phyloP scores from a whole-genome alignment of 805 yeast species.

The Suhomyces prunicola region DNA sequence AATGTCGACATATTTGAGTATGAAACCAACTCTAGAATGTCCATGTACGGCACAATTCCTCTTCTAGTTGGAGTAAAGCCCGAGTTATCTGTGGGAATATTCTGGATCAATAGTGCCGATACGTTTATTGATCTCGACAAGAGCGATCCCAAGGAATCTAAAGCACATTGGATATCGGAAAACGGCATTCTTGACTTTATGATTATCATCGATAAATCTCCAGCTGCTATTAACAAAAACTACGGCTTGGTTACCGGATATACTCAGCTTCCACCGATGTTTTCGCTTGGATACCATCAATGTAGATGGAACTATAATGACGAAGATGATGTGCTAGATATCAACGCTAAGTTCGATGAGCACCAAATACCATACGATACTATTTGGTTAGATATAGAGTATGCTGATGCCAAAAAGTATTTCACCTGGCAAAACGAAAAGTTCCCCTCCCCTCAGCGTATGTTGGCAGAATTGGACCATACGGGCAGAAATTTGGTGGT shows the following conservation, averaged over 20 bases:
- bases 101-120: slow-evolving; percentile 93
- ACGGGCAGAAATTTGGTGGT: slow-evolving; percentile 81
- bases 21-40: slow-evolving; percentile 72
- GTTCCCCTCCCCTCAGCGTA: slow-evolving; percentile 71
- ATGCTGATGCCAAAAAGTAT: slow-evolving; percentile 80
- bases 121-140: slow-evolving; percentile 76
- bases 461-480: slow-evolving; percentile 62
- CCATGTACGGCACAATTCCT: slow-evolving; percentile 96
- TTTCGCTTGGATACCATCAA: slow-evolving; percentile 89
- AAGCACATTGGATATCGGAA: slow-evolving; percentile 93
- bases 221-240: slow-evolving; percentile 51
- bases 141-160: slow-evolving; percentile 24
- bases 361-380: slow-evolving; percentile 80
- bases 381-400: slow-evolving; percentile 94
- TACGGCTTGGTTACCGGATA: slow-evolving; percentile 74
- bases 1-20: slow-evolving; percentile 97
- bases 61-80: slow-evolving; percentile 69
- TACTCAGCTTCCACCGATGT: slow-evolving; percentile 68
- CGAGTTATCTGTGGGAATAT: slow-evolving; percentile 64
- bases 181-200: slow-evolving; percentile 78
- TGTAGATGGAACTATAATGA: slow-evolving; percentile 97
- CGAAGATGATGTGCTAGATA: slow-evolving; percentile 76
- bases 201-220: slow-evolving; percentile 58
- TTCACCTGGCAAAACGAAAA: slow-evolving; percentile 82
- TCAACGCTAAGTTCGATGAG: slow-evolving; percentile 67